A percentile compares a stretch with the other conserved stretches of the same genome.
phyloP scores from a whole-genome alignment of 306 rosid genomes.

The Pyrus pyrifolia region DNA sequence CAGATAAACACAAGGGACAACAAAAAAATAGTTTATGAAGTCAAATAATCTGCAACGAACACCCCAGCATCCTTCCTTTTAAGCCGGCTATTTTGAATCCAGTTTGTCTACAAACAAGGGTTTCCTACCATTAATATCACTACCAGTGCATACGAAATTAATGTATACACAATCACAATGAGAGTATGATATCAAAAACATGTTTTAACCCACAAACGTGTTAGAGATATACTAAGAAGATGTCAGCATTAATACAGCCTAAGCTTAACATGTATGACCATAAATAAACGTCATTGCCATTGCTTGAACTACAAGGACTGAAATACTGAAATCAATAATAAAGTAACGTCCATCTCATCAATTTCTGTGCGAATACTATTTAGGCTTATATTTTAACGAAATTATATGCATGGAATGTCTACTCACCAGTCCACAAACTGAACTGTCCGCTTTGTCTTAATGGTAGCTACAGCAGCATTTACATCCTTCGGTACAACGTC shows the following conservation, averaged over 20 bases:
- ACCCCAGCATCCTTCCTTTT: neutral
- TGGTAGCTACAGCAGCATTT: constrained; percentile 50
- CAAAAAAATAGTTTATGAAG: neutral
- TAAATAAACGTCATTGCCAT: neutral
- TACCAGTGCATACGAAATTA: neutral
- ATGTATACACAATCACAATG: neutral
- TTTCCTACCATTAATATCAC: neutral
- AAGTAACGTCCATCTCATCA: neutral
- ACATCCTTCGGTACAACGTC: constrained; percentile 72
- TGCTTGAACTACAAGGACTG: neutral
- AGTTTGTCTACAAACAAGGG: neutral
- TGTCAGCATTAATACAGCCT: neutral
- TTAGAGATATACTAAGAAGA: neutral
- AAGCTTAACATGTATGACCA: neutral
- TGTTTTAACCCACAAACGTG: neutral
- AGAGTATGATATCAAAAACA: neutral
- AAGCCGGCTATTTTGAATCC: neutral
- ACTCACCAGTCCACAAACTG: constrained; percentile 74
- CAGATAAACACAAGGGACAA: neutral
- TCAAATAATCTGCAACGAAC: neutral
- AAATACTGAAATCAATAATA: neutral
- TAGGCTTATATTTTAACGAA: neutral
- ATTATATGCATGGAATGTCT: neutral
- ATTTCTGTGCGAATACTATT: neutral
- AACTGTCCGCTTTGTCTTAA: constrained; percentile 63